phyloP scores from a whole-genome alignment of 768 basidiomycete species.

The Xanthoconium stramineum region DNA sequence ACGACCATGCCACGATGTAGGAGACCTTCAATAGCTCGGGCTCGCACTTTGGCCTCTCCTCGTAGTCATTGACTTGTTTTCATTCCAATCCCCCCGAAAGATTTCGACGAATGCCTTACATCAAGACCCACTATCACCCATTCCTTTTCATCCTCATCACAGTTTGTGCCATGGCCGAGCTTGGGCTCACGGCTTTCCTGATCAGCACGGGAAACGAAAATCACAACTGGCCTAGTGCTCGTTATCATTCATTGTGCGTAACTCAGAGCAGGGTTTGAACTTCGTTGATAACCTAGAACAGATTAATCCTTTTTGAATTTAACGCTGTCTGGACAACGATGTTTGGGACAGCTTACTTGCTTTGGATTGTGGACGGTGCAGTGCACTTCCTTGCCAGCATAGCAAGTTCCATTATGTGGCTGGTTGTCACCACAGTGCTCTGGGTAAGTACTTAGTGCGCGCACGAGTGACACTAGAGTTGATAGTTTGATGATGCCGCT shows the following conservation, averaged over 20 bases:
- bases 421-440: conserved; percentile 56
- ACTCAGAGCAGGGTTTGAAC: background rate
- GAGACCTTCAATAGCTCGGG: conserved; percentile 18
- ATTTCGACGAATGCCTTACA: conserved; percentile 35
- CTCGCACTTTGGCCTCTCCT: conserved; percentile 8
- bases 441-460: conserved; percentile 57
- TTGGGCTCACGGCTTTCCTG: conserved; percentile 72
- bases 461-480: background rate
- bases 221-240: conserved; percentile 54
- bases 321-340: conserved; percentile 73
- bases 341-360: conserved; percentile 64
- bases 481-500: background rate
- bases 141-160: conserved; percentile 64
- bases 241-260: conserved; percentile 64
- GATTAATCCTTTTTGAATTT: conserved; percentile 59
- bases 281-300: conserved; percentile 22
- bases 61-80: conserved; percentile 11
- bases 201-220: conserved; percentile 65
- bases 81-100: conserved; percentile 5
- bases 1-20: conserved; percentile 24
- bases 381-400: conserved; percentile 70
- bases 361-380: conserved; percentile 67
- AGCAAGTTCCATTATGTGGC: conserved; percentile 75
- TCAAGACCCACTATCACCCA: conserved; percentile 58
- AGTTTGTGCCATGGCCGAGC: conserved; percentile 64